Evolutionary conservation across 2,329 filamentous ascomycete genomes (phyloP).

Genomic region (Exophiala oligosperma): DNA sequence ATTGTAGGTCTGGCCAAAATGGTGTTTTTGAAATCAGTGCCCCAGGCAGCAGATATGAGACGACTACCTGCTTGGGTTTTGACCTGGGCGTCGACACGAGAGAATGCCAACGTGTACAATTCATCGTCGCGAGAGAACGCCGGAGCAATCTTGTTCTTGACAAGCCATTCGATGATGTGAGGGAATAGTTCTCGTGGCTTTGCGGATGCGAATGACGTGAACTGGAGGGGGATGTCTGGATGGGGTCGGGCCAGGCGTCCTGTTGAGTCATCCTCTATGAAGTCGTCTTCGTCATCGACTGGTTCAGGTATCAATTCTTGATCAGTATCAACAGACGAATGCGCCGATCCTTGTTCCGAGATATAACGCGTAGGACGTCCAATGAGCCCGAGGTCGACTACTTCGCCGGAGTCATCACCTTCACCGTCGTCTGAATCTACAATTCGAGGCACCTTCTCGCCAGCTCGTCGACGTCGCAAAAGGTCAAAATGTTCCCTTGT

Average conservation of each 20-base stretch:
- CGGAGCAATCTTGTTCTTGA: constrained; percentile 75
- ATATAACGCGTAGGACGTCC: constrained; percentile 10
- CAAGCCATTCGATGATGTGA: constrained; percentile 75
- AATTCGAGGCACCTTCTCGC: constrained; percentile 37
- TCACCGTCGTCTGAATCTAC: constrained; percentile 30
- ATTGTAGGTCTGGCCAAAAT: constrained; percentile 66
- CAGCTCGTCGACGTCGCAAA: constrained; percentile 44
- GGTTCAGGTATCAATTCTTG: constrained; percentile 24
- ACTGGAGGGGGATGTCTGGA: constrained; percentile 65
- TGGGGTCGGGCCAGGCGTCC: constrained; percentile 58
- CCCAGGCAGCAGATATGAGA: constrained; percentile 72
- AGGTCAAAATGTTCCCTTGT: constrained; percentile 44
- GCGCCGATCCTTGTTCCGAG: not conserved
- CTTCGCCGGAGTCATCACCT: constrained; percentile 25
- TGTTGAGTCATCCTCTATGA: constrained; percentile 62
- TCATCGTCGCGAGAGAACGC: constrained; percentile 63
- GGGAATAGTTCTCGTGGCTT: constrained; percentile 72
- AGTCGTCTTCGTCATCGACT: constrained; percentile 57
- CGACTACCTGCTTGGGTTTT: constrained; percentile 68
- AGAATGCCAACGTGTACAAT: constrained; percentile 68
- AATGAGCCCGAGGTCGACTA: constrained; percentile 26
- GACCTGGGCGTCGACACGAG: constrained; percentile 71
- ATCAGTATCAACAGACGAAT: constrained; percentile 18
- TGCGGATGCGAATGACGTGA: constrained; percentile 65
- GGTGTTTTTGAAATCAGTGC: constrained; percentile 62